Evolutionary conservation across 2,329 filamentous ascomycete genomes (phyloP), one percentile per base, ranked within the genome.

Genomic region (Atkinsonella hypoxylon): DNA sequence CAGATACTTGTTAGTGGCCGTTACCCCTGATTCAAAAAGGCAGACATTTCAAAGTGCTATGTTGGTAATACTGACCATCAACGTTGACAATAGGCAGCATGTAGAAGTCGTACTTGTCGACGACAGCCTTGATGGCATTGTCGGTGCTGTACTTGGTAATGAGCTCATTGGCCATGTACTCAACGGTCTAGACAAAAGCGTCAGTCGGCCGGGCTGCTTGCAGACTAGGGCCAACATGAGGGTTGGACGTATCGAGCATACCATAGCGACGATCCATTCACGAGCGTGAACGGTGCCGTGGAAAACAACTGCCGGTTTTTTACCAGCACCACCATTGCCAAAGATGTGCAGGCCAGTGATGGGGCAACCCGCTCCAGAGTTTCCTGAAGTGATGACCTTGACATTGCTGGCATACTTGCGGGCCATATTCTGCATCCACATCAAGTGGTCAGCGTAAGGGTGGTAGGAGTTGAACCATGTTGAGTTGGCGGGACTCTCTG

Each of bases 101-200:
- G 62, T 82, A 83, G 56, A 82, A 82, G 64, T 86, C 83, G 59
- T 81, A 83, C 50, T 71, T 77, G 62, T 83, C 72, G 22, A 84
- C 70, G 49, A 77, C 71, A 1, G 63, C 59, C 39, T 62, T 68
- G 39, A 73, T 61, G 3, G 65, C 61, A n/a, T 64, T 56, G 13
- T 65, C 59, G 17, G 62, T 62, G 32, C 58, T 59, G 57, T 77
- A 78, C 47, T 70, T 68, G 36, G 65, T 65, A 17, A 80, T 63
- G 32, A 82, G 65, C 17, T 69, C 63, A 54, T 71, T 72, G 10
- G 73, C 69, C 15, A 78, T 63, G 59, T 78, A 81, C 59, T 81
- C 77, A 40, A 71, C 67, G 6, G 68, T 64, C 67, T 67, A 32
- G n/a, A 7, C 6, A 11, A n/a, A 13, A 26, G 3, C 5, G 32